These are phyloP conservation scores for Neurospora pannonica DNA, from an alignment of 495 filamentous ascomycete genomes.

Conservation along the genomic window DNA sequence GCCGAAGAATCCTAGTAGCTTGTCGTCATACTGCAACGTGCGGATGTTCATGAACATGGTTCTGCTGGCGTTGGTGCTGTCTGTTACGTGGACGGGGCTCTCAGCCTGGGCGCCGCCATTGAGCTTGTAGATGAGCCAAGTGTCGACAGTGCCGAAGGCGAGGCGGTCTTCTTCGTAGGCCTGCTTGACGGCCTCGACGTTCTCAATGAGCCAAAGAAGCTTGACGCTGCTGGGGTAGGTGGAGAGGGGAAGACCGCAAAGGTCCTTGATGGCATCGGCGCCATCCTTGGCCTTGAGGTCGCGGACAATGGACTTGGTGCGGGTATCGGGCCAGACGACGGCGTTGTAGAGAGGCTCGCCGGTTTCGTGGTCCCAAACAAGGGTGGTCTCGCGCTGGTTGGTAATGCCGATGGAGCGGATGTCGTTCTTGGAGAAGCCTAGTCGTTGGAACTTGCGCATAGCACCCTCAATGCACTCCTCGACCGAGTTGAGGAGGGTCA, in stretches of 20 bases:
- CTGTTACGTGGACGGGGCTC: conserved; percentile 65
- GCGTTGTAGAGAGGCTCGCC: conserved; percentile 83
- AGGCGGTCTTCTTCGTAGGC: conserved; percentile 75
- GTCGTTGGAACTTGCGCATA: conserved; percentile 57
- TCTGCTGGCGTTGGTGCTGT: conserved; percentile 83
- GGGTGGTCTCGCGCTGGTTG: conserved; percentile 86
- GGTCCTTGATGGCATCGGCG: conserved; percentile 58
- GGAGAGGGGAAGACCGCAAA: conserved; percentile 83
- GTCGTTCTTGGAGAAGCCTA: conserved; percentile 59
- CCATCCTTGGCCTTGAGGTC: conserved; percentile 59
- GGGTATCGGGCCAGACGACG: conserved; percentile 89
- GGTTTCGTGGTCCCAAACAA: conserved; percentile 83
- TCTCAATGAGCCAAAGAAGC: conserved; percentile 73
- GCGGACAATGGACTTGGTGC: conserved; percentile 71
- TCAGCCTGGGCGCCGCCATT: conserved; percentile 62
- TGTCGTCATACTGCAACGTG: conserved; percentile 77
- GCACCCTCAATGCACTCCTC: conserved; percentile 78
- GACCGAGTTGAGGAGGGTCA: conserved; percentile 69
- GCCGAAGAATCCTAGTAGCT: conserved; percentile 72
- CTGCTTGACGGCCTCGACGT: conserved; percentile 59
- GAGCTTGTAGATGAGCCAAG: conserved; percentile 83
- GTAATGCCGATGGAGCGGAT: conserved; percentile 88
- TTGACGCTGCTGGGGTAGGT: conserved; percentile 92
- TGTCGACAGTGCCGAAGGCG: conserved; percentile 88
- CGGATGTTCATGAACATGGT: conserved; percentile 97